Evolutionary conservation across 2,329 filamentous ascomycete species (phyloP).

Genomic region (Pseudophaeomoniella oleicola): DNA sequence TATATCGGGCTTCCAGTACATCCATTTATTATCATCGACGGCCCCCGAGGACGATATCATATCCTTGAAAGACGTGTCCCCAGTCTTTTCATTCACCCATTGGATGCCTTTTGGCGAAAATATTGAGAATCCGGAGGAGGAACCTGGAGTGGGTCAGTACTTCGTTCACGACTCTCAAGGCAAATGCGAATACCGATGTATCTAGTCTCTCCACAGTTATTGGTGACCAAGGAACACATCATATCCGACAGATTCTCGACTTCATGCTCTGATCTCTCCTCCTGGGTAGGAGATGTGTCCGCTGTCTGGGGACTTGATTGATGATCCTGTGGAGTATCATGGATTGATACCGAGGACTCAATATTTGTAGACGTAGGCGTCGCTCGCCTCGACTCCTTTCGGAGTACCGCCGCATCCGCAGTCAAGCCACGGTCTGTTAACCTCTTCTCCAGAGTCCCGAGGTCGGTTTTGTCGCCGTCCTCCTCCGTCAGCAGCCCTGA

Average conservation of each 20-base stretch:
- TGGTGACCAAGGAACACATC: slow-evolving; percentile 97
- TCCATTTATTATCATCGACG: slow-evolving; percentile 79
- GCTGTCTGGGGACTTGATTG: slow-evolving; percentile 35
- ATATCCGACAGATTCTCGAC: slow-evolving; percentile 87
- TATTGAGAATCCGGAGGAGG: slow-evolving; percentile 94
- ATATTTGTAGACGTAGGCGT: slow-evolving; percentile 3
- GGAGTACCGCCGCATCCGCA: slow-evolving; percentile 8
- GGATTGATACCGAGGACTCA: slow-evolving; percentile 16
- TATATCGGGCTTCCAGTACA: slow-evolving; percentile 95
- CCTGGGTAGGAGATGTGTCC: slow-evolving; percentile 37
- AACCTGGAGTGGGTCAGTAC: slow-evolving; percentile 41
- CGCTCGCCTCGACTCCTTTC: slow-evolving; percentile 6
- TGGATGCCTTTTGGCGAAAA: slow-evolving; percentile 96
- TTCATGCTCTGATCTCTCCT: slow-evolving; percentile 47
- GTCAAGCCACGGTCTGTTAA: slow-evolving; percentile 35
- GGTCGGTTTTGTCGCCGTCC: slow-evolving; percentile 70
- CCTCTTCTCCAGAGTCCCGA: slow-evolving; percentile 74
- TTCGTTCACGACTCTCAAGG: background rate
- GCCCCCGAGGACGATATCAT: slow-evolving; percentile 74
- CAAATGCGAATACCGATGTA: slow-evolving; percentile 64
- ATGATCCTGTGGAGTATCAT: slow-evolving; percentile 30
- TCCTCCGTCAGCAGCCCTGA: slow-evolving; percentile 79
- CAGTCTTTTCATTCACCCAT: slow-evolving; percentile 96
- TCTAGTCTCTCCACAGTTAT: slow-evolving; percentile 83
- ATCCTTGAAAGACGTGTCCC: slow-evolving; percentile 83